phyloP scores from a whole-genome alignment of 2,329 filamentous ascomycete genomes.

The Aphanoascus verrucosus region DNA sequence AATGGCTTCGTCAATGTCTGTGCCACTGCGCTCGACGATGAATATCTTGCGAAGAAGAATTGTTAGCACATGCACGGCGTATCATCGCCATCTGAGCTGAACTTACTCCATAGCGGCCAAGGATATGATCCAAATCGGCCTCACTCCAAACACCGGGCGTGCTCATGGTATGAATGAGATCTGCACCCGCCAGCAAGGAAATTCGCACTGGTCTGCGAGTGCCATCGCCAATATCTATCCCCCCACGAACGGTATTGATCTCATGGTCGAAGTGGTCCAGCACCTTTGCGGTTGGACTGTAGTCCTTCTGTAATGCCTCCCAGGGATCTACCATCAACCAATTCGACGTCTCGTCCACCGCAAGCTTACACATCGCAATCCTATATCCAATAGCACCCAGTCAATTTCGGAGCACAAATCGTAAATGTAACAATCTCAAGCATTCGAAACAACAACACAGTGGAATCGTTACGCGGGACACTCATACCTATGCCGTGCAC shows the following conservation, averaged over 20 bases:
- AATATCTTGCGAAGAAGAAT: constrained; percentile 43
- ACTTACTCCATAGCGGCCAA: constrained; percentile 60
- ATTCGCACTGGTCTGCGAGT: constrained; percentile 58
- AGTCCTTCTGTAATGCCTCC: constrained; percentile 76
- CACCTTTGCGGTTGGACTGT: constrained; percentile 79
- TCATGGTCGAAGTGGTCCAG: constrained; percentile 86
- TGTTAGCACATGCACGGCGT: background rate
- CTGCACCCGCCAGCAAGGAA: constrained; percentile 68
- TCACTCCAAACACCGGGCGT: constrained; percentile 66
- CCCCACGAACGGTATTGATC: constrained; percentile 68
- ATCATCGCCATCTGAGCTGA: background rate
- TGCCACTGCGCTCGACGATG: constrained; percentile 78
- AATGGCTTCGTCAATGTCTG: constrained; percentile 78
- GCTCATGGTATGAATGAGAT: constrained; percentile 64
- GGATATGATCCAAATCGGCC: constrained; percentile 76
- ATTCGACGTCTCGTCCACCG: constrained; percentile 58
- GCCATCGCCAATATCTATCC: constrained; percentile 59
- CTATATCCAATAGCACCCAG: constrained; percentile 24
- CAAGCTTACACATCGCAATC: constrained; percentile 77
- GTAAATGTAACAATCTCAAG: background rate
- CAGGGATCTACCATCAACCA: constrained; percentile 83
- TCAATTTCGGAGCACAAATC: background rate
- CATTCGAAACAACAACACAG: background rate
- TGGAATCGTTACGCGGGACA: background rate
- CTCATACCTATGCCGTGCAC: constrained; percentile 53